Evolutionary conservation across 805 yeast species (phyloP).

Genomic region (Monosporozyma aquatica): DNA sequence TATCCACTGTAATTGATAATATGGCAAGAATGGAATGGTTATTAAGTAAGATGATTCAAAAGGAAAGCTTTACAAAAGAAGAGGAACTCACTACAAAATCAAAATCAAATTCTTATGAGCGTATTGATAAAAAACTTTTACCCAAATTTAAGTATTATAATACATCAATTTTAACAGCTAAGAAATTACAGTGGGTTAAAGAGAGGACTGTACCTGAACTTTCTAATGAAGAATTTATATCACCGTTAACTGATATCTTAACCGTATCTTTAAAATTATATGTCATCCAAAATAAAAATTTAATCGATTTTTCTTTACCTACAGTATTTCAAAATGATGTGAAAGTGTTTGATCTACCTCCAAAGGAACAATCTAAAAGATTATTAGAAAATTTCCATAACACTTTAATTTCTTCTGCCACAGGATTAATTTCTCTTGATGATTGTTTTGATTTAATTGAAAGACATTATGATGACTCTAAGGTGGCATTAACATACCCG

Average conservation of each 20-base stretch:
- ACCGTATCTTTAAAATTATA: constrained; percentile 21
- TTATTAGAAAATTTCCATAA: constrained; percentile 18
- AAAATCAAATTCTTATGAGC: background rate
- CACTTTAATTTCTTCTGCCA: constrained; percentile 13
- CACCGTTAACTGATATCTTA: constrained; percentile 16
- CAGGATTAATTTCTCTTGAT: constrained; percentile 14
- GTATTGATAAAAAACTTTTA: background rate
- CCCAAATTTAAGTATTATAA: constrained; percentile 14
- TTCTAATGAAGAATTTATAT: constrained; percentile 9
- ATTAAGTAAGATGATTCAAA: constrained; percentile 11
- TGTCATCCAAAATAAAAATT: constrained; percentile 17
- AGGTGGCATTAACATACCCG: constrained; percentile 16
- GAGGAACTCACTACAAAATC: background rate
- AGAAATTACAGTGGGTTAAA: constrained; percentile 19
- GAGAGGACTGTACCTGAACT: constrained; percentile 8
- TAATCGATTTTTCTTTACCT: constrained; percentile 21
- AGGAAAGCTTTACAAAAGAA: constrained; percentile 4
- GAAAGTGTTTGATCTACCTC: constrained; percentile 18
- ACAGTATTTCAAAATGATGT: constrained; percentile 9
- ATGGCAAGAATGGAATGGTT: constrained; percentile 19
- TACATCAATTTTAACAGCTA: constrained; percentile 17
- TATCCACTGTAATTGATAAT: constrained; percentile 17
- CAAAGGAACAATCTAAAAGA: constrained; percentile 17
- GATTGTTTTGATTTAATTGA: constrained; percentile 14
- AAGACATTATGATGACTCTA: constrained; percentile 14